Conservation (phyloP, 2,329 filamentous ascomycete species). For the Cercospora beticola region DNA sequence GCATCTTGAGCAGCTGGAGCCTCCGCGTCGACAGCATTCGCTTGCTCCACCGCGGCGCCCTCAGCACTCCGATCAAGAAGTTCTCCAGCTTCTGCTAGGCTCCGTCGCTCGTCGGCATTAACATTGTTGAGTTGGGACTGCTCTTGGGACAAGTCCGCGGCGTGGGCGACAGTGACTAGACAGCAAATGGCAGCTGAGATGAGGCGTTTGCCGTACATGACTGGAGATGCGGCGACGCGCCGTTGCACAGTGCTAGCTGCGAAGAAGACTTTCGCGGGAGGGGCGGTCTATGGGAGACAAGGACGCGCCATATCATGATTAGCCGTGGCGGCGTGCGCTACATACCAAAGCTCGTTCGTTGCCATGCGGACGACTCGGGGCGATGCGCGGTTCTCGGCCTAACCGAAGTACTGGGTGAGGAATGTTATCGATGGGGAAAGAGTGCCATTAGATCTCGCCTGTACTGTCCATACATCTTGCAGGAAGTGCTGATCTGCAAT, state of each 20-base stretch:
- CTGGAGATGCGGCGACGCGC: neutral
- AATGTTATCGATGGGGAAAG: neutral
- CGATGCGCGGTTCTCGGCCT: neutral
- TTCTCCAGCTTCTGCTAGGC: neutral
- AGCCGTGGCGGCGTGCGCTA: neutral
- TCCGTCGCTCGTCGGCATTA: neutral
- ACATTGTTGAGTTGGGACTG: neutral
- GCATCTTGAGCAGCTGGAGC: neutral
- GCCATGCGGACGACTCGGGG: neutral
- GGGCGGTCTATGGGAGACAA: neutral
- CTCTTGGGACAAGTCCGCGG: neutral
- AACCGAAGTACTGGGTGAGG: neutral
- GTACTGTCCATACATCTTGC: neutral
- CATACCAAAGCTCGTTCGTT: slow-evolving; percentile 3
- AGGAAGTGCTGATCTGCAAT: neutral
- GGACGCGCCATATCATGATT: neutral
- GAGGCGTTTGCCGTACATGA: neutral
- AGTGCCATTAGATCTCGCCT: neutral
- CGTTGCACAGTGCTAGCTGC: neutral
- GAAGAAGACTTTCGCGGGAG: neutral
- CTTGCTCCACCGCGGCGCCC: neutral
- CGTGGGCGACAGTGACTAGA: neutral
- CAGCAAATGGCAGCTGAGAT: neutral
- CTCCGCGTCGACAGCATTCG: neutral
- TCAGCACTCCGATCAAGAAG: neutral